Conservation (phyloP, 768 basidiomycete genomes). For the Termitomyces sp. region DNA sequence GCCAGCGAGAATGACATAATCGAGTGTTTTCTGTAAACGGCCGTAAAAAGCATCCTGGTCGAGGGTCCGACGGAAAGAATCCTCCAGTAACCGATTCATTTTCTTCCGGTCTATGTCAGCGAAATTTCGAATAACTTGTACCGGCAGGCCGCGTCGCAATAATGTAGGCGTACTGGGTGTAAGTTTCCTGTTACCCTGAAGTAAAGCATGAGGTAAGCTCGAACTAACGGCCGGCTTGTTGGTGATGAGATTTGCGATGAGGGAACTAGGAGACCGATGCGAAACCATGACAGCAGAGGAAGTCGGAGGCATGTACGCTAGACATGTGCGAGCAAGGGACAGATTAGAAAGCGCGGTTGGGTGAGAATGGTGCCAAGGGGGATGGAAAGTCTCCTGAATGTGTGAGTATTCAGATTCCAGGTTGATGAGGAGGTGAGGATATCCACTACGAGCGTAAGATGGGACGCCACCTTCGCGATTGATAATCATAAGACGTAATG, state of each 20-base stretch:
- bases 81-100: constrained; percentile 78
- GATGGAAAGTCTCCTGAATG: constrained; percentile 81
- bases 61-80: constrained; percentile 74
- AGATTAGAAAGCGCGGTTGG: constrained; percentile 88
- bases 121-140: constrained; percentile 70
- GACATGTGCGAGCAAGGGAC: constrained; percentile 76
- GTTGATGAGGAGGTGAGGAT: constrained; percentile 95
- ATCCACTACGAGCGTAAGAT: constrained; percentile 91
- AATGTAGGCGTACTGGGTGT: constrained; percentile 91
- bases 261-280: constrained; percentile 89
- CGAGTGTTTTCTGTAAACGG: constrained; percentile 70
- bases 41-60: constrained; percentile 71
- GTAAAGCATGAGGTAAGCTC: constrained; percentile 87
- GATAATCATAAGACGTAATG: constrained; percentile 95
- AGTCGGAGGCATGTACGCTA: constrained; percentile 86
- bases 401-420: constrained; percentile 80
- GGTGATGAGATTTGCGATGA: constrained; percentile 96
- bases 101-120: constrained; percentile 70
- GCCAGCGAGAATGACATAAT: constrained; percentile 91
- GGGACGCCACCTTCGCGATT: constrained; percentile 95
- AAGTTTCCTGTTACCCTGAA: constrained; percentile 81
- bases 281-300: constrained; percentile 97
- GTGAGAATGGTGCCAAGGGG: constrained; percentile 68
- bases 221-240: constrained; percentile 97
- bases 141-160: constrained; percentile 80